Evolutionary conservation across 2,329 filamentous ascomycete genomes (phyloP).

Genomic region (Aspergillus uvarum): DNA sequence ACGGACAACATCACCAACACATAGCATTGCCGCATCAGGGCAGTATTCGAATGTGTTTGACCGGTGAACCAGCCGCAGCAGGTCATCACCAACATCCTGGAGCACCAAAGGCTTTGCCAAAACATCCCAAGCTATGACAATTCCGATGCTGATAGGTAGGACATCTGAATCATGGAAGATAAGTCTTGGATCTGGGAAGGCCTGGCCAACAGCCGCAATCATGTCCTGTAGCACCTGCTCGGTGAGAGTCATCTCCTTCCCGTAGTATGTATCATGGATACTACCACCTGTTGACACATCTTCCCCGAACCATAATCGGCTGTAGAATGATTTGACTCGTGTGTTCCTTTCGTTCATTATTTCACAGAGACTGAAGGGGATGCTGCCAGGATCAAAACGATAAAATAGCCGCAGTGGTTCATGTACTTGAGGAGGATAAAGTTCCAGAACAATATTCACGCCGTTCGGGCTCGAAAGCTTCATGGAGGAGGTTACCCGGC

Average conservation of each 20-base stretch:
- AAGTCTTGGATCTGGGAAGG: constrained; percentile 12
- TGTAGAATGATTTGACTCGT: constrained; percentile 97
- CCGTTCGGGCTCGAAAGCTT: constrained; percentile 12
- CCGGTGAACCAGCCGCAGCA: constrained; percentile 18
- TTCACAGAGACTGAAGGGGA: constrained; percentile 87
- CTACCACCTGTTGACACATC: constrained; percentile 70
- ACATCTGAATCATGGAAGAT: constrained; percentile 6
- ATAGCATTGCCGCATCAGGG: constrained; percentile 3
- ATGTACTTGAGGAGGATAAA: constrained; percentile 3
- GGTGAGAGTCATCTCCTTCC: constrained; percentile 37
- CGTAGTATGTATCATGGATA: constrained; percentile 77
- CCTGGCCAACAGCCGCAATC: constrained; percentile 7
- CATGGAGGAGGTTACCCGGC: background rate
- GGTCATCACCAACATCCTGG: constrained; percentile 11
- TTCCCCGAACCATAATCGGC: constrained; percentile 88
- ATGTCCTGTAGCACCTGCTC: constrained; percentile 66
- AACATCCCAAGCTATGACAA: constrained; percentile 20
- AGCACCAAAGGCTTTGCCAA: constrained; percentile 14
- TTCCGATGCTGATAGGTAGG: constrained; percentile 14
- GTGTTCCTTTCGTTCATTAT: constrained; percentile 92
- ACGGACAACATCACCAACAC: constrained; percentile 16
- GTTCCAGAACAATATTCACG: constrained; percentile 10
- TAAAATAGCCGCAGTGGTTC: constrained; percentile 74
- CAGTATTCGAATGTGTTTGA: constrained; percentile 19
- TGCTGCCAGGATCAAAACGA: constrained; percentile 83